Evolutionary conservation across 2,329 filamentous ascomycete species (phyloP).

Genomic region (Penicillium aurantiogriseum): DNA sequence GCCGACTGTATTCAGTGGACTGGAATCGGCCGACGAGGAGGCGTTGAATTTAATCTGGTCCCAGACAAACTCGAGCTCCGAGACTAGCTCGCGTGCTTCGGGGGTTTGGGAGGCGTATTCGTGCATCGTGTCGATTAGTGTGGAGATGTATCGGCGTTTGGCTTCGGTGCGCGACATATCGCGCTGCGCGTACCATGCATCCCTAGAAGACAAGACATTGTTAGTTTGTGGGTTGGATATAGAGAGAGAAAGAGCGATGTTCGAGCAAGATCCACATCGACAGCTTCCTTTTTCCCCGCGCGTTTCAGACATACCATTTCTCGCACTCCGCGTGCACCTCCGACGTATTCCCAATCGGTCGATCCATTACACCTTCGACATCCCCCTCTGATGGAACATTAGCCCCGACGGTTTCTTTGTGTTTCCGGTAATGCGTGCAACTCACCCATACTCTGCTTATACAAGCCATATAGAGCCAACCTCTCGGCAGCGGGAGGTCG

Average conservation of each 20-base stretch:
- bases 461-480: conserved; percentile 91
- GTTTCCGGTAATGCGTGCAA: conserved; percentile 2
- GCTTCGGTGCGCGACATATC: conserved; percentile 84
- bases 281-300: neutral
- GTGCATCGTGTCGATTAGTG: conserved; percentile 95
- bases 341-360: conserved; percentile 59
- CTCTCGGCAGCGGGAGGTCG: conserved; percentile 83
- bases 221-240: neutral
- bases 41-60: conserved; percentile 91
- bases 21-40: conserved; percentile 56
- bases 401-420: conserved; percentile 4
- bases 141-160: conserved; percentile 90
- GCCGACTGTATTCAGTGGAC: conserved; percentile 31
- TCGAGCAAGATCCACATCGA: neutral
- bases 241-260: neutral
- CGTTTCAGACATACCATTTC: conserved; percentile 58
- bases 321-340: conserved; percentile 56
- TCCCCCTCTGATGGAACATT: conserved; percentile 67
- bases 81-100: conserved; percentile 82
- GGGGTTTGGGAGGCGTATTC: conserved; percentile 78
- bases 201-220: conserved; percentile 50
- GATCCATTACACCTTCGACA: conserved; percentile 88
- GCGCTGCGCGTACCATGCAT: conserved; percentile 89
- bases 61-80: conserved; percentile 98
- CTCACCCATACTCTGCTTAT: conserved; percentile 91